Base-by-base conservation (phyloP, 768 basidiomycete species). In the Roridomyces roridus region DNA sequence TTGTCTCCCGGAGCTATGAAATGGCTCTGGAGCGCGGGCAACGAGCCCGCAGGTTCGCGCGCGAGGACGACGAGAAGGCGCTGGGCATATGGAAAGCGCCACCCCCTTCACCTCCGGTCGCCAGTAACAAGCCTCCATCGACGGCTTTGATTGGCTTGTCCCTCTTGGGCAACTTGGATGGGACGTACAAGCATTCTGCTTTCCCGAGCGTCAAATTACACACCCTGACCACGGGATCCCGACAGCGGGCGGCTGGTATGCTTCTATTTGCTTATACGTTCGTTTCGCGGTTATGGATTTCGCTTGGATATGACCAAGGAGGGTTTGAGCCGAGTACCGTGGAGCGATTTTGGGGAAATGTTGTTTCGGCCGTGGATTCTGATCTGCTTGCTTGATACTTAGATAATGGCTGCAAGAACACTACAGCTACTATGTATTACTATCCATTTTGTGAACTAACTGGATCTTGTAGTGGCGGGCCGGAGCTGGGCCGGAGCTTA, bases 241-340 rank as follows among this genome's bases (percentile, higher is more conserved):
- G 92, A n/a, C 92, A 94, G 67, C 83, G 91, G 4, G 67, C 81
- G 0, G 85, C 90, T 10, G 91, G 85, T 2, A 87, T 93, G 84
- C 77, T 95, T 35, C 70, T 95, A n/a, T 92, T 94, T 56, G 88
- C 87, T 4, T 90, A 89, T 70, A 91, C 88, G 0, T 89, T 88
- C 61, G 84, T 77, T 20, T 87, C 86, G 31, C 11, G 54, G 56
- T 46, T 94, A 17, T 93, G 89, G 89, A 67, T 94, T 31, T 91
- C 87, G 61, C 76, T 94, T 26, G 89, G 90, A 0, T 92, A 91
- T 68, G 92, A 94, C 66, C 77, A 81, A 61, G 89, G 89, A 66
- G 91, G 89, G 0, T 92, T 91, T 67, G 82, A 87, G 31, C 31
- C 31, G 25, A 83, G 78, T 1, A 74, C 77, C 4, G 84, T 92